A percentile compares a stretch with the other conserved stretches of the same genome.
Evolutionary conservation across 139 green algal species (phyloP).

Genomic region (Astrephomene gubernaculifera): DNA sequence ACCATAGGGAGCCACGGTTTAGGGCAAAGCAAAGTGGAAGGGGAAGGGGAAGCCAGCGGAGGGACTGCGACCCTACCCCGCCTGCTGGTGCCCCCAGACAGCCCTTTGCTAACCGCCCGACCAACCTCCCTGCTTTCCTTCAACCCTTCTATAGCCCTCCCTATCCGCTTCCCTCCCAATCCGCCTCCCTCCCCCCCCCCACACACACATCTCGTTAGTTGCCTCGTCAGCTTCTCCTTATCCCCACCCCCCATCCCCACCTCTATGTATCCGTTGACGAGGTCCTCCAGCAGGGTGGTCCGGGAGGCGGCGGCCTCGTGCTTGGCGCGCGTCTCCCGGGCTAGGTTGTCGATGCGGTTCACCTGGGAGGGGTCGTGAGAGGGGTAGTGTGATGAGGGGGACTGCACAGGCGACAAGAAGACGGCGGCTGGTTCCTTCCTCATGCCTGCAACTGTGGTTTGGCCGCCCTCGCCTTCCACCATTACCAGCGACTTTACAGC

Average conservation of each 20-base stretch:
- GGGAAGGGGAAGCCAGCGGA: too few relatives aligned
- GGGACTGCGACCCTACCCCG: too few relatives aligned
- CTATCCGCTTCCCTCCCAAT: background rate
- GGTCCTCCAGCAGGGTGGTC: slow-evolving; percentile 48
- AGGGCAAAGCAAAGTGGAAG: too few relatives aligned
- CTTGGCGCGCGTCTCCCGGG: slow-evolving; percentile 15
- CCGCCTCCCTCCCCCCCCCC: background rate
- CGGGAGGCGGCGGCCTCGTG: slow-evolving; percentile 33
- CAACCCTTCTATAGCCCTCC: too few relatives aligned
- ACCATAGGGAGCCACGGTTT: too few relatives aligned
- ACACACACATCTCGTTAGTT: background rate
- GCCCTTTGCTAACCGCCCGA: too few relatives aligned
- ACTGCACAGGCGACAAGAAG: background rate
- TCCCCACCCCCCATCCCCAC: background rate
- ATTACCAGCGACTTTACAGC: too few relatives aligned
- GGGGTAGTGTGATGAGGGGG: background rate
- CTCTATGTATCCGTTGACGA: slow-evolving; percentile 15
- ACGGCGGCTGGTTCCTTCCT: too few relatives aligned
- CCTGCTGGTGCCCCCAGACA: too few relatives aligned
- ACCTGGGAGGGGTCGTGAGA: slow-evolving; percentile 45
- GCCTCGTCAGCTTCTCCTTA: background rate
- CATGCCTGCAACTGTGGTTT: too few relatives aligned
- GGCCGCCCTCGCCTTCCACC: too few relatives aligned
- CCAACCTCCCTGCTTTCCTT: too few relatives aligned
- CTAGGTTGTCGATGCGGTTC: slow-evolving; percentile 44